phyloP scores from a whole-genome alignment of 495 filamentous ascomycete genomes.

The Xylaria palmicola region DNA sequence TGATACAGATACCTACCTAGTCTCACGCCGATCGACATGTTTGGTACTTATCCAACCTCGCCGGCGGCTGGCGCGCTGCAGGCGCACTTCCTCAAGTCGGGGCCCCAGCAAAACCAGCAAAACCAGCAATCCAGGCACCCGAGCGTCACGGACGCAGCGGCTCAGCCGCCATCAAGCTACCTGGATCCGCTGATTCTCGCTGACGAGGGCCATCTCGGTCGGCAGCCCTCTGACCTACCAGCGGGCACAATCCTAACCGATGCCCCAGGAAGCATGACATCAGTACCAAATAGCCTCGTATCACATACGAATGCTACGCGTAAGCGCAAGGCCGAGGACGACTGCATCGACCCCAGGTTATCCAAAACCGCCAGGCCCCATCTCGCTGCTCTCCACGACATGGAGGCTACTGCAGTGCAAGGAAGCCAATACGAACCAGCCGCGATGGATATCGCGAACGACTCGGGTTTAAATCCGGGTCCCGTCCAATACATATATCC shows the following conservation, averaged over 20 bases:
- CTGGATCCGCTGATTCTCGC: conserved; percentile 14
- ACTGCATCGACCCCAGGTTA: conserved; percentile 32
- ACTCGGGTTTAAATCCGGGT: background rate
- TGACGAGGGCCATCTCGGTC: conserved; percentile 8
- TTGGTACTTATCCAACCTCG: conserved; percentile 22
- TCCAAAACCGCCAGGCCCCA: background rate
- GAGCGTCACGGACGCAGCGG: background rate
- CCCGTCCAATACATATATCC: background rate
- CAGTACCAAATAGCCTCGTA: background rate
- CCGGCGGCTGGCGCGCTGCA: conserved; percentile 27
- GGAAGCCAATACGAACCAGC: background rate
- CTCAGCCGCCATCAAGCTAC: conserved; percentile 1
- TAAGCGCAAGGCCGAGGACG: conserved; percentile 38
- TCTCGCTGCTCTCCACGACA: background rate
- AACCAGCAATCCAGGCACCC: background rate
- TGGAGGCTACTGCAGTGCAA: background rate
- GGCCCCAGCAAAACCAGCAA: no score
- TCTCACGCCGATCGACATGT: no score
- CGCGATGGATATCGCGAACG: background rate
- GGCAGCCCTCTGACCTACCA: background rate
- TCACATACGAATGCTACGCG: conserved; percentile 19
- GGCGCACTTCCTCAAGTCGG: conserved; percentile 25
- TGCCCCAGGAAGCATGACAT: background rate
- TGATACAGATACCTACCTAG: no score
- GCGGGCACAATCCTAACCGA: background rate